These are phyloP conservation scores for Mycosphaerella sp. DNA, from an alignment of 2,329 filamentous ascomycete species.

Conservation along the genomic window DNA sequence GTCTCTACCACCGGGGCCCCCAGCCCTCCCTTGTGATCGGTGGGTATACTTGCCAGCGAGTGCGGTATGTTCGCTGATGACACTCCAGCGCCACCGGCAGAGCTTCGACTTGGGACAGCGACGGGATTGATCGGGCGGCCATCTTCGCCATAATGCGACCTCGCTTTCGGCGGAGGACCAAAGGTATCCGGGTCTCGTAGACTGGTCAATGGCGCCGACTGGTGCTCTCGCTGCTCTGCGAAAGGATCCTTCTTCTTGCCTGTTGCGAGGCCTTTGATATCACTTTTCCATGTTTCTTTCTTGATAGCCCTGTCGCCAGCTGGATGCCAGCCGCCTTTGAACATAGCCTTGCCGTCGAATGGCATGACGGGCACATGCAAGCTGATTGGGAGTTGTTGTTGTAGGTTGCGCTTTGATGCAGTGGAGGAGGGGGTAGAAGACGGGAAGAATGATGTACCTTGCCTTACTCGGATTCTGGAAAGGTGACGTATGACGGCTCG, in stretches of 20 bases:
- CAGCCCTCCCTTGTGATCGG: conserved; percentile 29
- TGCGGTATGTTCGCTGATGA: conserved; percentile 9
- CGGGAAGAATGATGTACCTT: neutral
- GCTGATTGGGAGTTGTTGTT: neutral
- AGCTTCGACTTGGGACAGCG: conserved; percentile 7
- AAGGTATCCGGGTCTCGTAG: conserved; percentile 68
- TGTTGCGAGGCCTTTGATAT: conserved; percentile 39
- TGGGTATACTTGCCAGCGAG: conserved; percentile 2
- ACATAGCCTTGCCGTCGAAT: conserved; percentile 31
- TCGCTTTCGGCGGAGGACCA: conserved; percentile 69
- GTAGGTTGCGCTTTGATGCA: neutral
- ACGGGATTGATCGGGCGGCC: conserved; percentile 30
- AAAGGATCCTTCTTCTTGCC: conserved; percentile 40
- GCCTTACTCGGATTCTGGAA: too few relatives aligned
- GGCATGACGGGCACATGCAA: conserved; percentile 2
- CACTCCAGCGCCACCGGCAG: conserved; percentile 32
- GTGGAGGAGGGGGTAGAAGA: neutral
- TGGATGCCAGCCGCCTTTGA: conserved; percentile 47
- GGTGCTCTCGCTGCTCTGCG: conserved; percentile 43
- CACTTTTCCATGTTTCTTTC: conserved; percentile 49
- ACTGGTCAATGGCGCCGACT: conserved; percentile 58
- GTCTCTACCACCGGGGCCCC: conserved; percentile 40
- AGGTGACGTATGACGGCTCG: too few relatives aligned
- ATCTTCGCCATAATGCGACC: conserved; percentile 41
- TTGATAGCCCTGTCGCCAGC: conserved; percentile 42